Evolutionary conservation across 1,284 basidiomycete species (phyloP), one percentile per base, ranked within the genome.

Genomic region (Heliocybe sulcata): DNA sequence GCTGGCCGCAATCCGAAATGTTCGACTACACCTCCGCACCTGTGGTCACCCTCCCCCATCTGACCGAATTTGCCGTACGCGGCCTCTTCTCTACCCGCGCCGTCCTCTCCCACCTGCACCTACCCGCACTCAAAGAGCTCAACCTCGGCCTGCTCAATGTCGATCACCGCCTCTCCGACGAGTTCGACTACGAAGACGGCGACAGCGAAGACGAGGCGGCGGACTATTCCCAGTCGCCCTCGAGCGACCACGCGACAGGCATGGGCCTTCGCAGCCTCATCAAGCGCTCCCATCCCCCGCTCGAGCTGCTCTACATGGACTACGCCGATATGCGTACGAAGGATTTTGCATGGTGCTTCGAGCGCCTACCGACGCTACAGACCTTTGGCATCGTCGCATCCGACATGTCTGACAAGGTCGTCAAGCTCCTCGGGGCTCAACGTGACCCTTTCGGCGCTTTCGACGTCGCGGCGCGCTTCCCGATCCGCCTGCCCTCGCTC

Each of bases 301-400:
- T 90, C 38, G 72, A 74, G 47, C 66, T 81, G 27, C 75, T 90
- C 26, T 77, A 84, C 63, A 90, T 90, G 87, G 83, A 89, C 63
- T 85, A 83, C 60, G 83, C 82, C 51, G 87, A 89, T 67, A 82
- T 88, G 79, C 81, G 87, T 45, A 88, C 85, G 50, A 89, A 88
- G 67, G 87, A 90, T 64, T 90, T 90, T 64, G 64, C 63, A 35
- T 87, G 81, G 72, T 70, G 81, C 48, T 90, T 90, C 59, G 77
- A 80, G 56, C 70, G 74, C 38, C 69, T 87, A 19, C 62, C 65
- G 0, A 56, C 65, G 27, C 70, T 90, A 52, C 76, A 79, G 61
- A 77, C 80, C 53, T 90, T 90, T 64, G 73, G 77, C 53, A 87
- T 90, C 61, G 81, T 83, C 57, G 87, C 83, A 19, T 87, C 84